These are phyloP conservation scores for Chrysoporthe cubensis DNA, from an alignment of 2,329 filamentous ascomycete species.

Conservation along the genomic window DNA sequence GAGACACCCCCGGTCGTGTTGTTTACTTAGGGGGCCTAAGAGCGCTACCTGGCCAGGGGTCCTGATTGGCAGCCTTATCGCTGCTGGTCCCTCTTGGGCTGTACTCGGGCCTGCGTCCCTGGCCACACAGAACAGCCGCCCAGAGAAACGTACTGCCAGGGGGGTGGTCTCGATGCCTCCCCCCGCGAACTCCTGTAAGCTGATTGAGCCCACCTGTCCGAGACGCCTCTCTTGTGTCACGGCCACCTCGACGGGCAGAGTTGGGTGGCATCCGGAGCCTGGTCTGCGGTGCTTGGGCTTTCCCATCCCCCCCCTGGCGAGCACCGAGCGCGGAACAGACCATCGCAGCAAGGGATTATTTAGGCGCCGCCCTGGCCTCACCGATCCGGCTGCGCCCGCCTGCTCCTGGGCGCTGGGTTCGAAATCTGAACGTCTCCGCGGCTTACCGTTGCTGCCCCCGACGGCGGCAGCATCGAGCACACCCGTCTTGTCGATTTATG, in stretches of 20 bases:
- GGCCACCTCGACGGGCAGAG: conserved; percentile 9
- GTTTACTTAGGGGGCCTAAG: background rate
- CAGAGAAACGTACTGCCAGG: background rate
- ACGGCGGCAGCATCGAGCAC: conserved; percentile 2
- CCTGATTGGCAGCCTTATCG: conserved; percentile 15
- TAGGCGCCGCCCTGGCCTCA: background rate
- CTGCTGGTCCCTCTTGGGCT: background rate
- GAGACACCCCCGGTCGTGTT: background rate
- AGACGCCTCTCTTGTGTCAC: conserved; percentile 9
- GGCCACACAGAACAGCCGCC: conserved; percentile 1
- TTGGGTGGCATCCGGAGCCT: background rate
- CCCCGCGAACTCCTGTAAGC: conserved; percentile 14
- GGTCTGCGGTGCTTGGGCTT: background rate
- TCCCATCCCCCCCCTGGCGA: background rate
- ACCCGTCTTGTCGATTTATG: background rate
- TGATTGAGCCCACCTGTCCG: conserved; percentile 10
- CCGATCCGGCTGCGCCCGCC: background rate
- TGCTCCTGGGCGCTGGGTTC: background rate
- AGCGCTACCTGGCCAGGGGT: background rate
- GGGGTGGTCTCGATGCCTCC: background rate
- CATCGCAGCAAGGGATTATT: background rate
- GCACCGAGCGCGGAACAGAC: background rate
- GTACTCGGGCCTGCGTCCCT: background rate
- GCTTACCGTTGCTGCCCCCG: background rate
- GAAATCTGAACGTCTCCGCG: background rate